phyloP scores from a whole-genome alignment of 2,329 filamentous ascomycete species.

The Monosporascus sp. region DNA sequence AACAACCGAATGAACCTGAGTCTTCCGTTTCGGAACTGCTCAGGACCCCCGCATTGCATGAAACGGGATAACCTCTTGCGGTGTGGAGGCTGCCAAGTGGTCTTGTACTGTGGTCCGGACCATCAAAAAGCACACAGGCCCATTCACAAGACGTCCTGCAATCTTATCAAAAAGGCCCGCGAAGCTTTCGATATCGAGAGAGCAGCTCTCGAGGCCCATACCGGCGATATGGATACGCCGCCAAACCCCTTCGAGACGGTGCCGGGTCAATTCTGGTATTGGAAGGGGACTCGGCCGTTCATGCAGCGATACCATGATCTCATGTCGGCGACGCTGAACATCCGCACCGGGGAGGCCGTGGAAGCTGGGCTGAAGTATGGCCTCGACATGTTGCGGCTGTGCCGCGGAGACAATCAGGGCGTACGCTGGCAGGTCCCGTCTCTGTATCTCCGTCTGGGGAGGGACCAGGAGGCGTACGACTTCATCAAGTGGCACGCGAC shows the following conservation, averaged over 20 bases:
- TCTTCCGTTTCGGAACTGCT: slow-evolving; percentile 9
- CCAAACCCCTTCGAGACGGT: slow-evolving; percentile 5
- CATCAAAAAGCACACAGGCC: slow-evolving; percentile 13
- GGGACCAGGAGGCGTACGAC: slow-evolving; percentile 21
- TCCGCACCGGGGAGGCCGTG: slow-evolving; percentile 12
- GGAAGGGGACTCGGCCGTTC: slow-evolving; percentile 7
- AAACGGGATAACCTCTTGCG: slow-evolving; percentile 8
- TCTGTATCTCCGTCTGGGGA: slow-evolving; percentile 14
- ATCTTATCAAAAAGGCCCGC: slow-evolving; percentile 6
- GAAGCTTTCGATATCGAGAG: slow-evolving; percentile 2
- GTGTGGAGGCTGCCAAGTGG: slow-evolving; percentile 10
- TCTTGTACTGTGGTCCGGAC: slow-evolving; percentile 13
- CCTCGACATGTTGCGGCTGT: slow-evolving; percentile 12
- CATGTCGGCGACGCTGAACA: slow-evolving; percentile 7
- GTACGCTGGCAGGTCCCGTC: slow-evolving; percentile 12
- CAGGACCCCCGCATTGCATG: slow-evolving; percentile 1
- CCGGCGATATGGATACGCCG: neutral
- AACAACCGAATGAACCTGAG: slow-evolving; percentile 12
- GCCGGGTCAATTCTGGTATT: slow-evolving; percentile 4
- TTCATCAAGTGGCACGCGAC: slow-evolving; percentile 16
- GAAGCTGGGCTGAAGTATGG: slow-evolving; percentile 8
- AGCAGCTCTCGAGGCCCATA: slow-evolving; percentile 4
- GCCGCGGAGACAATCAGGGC: slow-evolving; percentile 12
- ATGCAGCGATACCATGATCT: slow-evolving; percentile 8
- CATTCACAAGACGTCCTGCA: slow-evolving; percentile 12